Percentiles rank a stretch among this genome's conserved stretches.
phyloP scores from a whole-genome alignment of 805 yeast genomes.

The Ascoidea rubescens region DNA sequence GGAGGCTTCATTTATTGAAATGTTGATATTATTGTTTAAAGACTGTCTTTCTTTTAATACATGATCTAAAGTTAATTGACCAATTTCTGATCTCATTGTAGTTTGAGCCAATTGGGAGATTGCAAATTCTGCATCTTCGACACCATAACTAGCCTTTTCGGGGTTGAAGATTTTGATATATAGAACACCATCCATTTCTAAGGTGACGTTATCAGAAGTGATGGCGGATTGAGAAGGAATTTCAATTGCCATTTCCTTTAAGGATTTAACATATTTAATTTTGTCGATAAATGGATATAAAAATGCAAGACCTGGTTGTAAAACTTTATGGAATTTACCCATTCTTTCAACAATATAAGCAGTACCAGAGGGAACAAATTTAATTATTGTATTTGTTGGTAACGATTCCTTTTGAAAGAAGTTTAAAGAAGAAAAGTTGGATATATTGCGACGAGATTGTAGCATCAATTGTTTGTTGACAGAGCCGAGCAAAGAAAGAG shows the following conservation, averaged over 20 bases:
- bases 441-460: too few relatives aligned
- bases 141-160: constrained; percentile 77
- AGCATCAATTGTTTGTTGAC: too few relatives aligned
- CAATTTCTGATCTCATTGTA: constrained; percentile 82
- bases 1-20: constrained; percentile 76
- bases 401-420: constrained; percentile 48
- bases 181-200: constrained; percentile 75
- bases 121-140: constrained; percentile 79
- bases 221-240: constrained; percentile 77
- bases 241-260: constrained; percentile 77
- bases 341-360: constrained; percentile 87
- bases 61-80: constrained; percentile 66
- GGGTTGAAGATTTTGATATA: constrained; percentile 71
- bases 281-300: constrained; percentile 61
- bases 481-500: too few relatives aligned
- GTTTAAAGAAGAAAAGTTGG: constrained; percentile 17
- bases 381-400: constrained; percentile 62
- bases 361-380: constrained; percentile 81
- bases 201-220: constrained; percentile 73
- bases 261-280: constrained; percentile 68
- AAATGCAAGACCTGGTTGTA: constrained; percentile 68
- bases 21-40: constrained; percentile 58
- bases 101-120: constrained; percentile 80
- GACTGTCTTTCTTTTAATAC: constrained; percentile 67
- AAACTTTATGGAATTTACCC: constrained; percentile 65